Conservation (phyloP, 2,329 filamentous ascomycete species). For the Pyricularia grisea region DNA sequence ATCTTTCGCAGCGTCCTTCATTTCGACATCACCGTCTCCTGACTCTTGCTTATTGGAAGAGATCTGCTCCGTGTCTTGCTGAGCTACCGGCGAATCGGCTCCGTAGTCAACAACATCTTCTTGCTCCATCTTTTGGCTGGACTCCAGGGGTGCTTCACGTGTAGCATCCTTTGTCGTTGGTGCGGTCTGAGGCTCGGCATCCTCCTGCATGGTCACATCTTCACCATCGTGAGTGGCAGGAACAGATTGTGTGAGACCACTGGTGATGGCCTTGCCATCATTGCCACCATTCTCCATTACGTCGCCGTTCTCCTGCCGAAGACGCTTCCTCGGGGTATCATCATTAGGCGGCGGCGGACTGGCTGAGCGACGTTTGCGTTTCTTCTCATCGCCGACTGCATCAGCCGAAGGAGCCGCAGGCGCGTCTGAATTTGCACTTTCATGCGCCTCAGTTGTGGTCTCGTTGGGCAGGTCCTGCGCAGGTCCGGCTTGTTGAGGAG, state of each 20-base stretch:
- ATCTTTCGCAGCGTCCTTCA: background rate
- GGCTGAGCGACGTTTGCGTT: constrained; percentile 57
- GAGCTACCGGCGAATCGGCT: constrained; percentile 6
- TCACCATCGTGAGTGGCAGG: background rate
- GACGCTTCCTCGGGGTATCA: constrained; percentile 30
- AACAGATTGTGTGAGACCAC: background rate
- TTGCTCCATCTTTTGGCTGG: constrained; percentile 8
- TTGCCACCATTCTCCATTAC: background rate
- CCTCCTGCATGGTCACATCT: background rate
- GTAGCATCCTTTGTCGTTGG: background rate
- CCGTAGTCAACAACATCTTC: constrained; percentile 21
- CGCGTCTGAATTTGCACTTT: background rate
- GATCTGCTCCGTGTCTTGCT: background rate
- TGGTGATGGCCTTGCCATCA: too few relatives aligned
- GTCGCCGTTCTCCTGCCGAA: constrained; percentile 11
- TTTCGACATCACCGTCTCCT: constrained; percentile 4
- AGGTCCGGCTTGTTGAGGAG: background rate
- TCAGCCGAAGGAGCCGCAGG: constrained; percentile 7
- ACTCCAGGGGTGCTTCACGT: background rate
- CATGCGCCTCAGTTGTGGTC: background rate
- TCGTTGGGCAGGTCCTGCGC: background rate
- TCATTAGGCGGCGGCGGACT: constrained; percentile 41
- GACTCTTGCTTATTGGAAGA: background rate
- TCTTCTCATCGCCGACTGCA: constrained; percentile 28
- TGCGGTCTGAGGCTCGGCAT: background rate